These are phyloP conservation scores for Leccinum insolens DNA, from an alignment of 1,284 basidiomycete species.

Conservation along the genomic window DNA sequence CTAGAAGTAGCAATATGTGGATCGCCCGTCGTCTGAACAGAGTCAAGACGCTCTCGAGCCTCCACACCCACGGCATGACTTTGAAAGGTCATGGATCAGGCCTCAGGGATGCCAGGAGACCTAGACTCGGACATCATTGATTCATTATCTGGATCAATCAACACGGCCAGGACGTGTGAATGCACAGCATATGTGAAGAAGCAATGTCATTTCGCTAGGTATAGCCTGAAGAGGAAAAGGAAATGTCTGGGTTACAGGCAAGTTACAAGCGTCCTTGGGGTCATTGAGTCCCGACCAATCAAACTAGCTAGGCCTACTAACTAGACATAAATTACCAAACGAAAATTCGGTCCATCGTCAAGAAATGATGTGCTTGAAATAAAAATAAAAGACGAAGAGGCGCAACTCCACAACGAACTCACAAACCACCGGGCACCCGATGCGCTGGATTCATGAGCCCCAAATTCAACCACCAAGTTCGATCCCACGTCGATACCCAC, in stretches of 20 bases:
- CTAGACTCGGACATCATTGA: too few relatives aligned
- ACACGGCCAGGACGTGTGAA: background rate
- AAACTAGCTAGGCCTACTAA: too few relatives aligned
- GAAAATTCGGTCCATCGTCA: background rate
- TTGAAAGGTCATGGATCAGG: too few relatives aligned
- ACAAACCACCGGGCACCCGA: background rate
- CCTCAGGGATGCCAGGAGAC: too few relatives aligned
- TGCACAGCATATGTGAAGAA: background rate
- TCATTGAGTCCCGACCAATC: too few relatives aligned
- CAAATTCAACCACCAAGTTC: slow-evolving; percentile 30
- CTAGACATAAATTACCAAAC: background rate
- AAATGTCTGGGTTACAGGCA: too few relatives aligned
- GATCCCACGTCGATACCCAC: slow-evolving; percentile 30
- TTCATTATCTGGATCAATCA: too few relatives aligned
- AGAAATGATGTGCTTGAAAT: background rate
- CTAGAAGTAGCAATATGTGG: too few relatives aligned
- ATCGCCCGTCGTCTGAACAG: too few relatives aligned
- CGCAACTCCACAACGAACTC: background rate
- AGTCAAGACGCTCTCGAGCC: background rate
- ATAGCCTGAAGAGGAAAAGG: too few relatives aligned
- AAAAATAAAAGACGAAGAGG: background rate
- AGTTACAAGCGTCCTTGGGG: too few relatives aligned
- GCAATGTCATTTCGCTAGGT: too few relatives aligned
- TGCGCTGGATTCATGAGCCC: background rate
- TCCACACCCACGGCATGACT: background rate